A percentile compares a stretch with the other conserved stretches of the same genome.
Conservation (phyloP, 176 grass and related monocot genomes). For the Triticum timopheevii region DNA sequence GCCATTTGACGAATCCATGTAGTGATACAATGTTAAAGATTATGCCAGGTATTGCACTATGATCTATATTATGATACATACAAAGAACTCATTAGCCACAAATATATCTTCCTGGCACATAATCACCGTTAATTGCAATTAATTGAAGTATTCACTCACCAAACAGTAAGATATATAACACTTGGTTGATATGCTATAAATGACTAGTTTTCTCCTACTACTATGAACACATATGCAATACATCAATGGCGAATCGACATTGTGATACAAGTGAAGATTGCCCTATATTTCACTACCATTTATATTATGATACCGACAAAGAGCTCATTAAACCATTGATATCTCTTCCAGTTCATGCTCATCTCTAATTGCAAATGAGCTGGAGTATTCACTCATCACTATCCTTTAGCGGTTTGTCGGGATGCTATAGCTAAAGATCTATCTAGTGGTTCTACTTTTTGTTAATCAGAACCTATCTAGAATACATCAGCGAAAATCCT, state of each 20-base stretch:
- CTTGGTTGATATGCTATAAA: too few species aligned
- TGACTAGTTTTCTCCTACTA: not conserved
- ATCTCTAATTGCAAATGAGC: too few species aligned
- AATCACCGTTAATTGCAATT: not conserved
- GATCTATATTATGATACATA: not conserved
- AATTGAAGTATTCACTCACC: too few species aligned
- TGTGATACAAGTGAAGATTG: not conserved
- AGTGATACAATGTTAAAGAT: not conserved
- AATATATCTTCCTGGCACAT: not conserved
- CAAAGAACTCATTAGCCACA: not conserved
- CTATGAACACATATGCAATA: not conserved
- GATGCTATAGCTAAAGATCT: too few species aligned
- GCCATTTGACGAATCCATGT: not conserved
- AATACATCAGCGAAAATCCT: not conserved
- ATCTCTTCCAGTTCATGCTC: not conserved
- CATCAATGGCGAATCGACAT: not conserved
- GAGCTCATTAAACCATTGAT: not conserved
- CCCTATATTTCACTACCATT: not conserved
- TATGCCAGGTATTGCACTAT: not conserved
- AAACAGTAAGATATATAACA: too few species aligned
- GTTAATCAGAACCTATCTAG: not conserved
- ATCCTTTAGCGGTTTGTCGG: too few species aligned
- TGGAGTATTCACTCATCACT: too few species aligned
- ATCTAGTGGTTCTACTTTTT: not conserved
- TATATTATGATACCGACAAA: not conserved